Base-by-base conservation (phyloP, 805 yeast genomes). In the Barnettozyma vustinii region DNA sequence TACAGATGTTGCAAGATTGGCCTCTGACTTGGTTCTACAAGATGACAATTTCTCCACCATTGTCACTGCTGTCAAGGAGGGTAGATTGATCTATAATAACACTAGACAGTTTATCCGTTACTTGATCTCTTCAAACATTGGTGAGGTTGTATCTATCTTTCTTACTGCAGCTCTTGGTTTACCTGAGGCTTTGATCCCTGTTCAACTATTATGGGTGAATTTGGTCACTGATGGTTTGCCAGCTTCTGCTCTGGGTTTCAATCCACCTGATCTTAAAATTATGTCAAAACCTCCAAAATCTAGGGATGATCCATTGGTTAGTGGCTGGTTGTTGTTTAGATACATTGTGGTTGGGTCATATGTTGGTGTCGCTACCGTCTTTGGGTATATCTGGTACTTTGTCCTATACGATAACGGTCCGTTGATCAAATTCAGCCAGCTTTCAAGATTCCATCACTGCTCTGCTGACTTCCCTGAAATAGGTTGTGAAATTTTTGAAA, bases 1-100 rank as follows among this genome's bases (percentile, higher is more conserved):
- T 13, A 76, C 83, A 1, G 83, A 79, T 60, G 82, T 79, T 20
- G 84, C 84, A 4, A 75, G 79, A 55, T 72, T 77, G 47, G 83
- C 83, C 1, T 73, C 80, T 16, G 83, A 78, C 61, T 73, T 78
- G 63, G 80, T 78, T 15, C 63, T 78, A 41, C 78, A 78, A 23
- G 82, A 78, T 57, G 70, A 69, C 48, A 78, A 77, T 59, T 77
- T 77, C 56, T 74, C 80, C n/a, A 74, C 81, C 26, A 78, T 77
- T 57, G 75, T 77, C 49, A 69, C 72, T 52, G 83, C 82, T 5
- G 74, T 77, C 33, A 80, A 69, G 56, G 83, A 77, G 61, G 83
- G 83, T 23, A 67, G 82, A 55, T 64, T 80, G 40, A 70, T 70
- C 44, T 70, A 69, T 52, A 66, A 65, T 54, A 70, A 70, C 55